Base-by-base conservation (phyloP, 2,329 filamentous ascomycete genomes). In the Clarireedia paspali region DNA sequence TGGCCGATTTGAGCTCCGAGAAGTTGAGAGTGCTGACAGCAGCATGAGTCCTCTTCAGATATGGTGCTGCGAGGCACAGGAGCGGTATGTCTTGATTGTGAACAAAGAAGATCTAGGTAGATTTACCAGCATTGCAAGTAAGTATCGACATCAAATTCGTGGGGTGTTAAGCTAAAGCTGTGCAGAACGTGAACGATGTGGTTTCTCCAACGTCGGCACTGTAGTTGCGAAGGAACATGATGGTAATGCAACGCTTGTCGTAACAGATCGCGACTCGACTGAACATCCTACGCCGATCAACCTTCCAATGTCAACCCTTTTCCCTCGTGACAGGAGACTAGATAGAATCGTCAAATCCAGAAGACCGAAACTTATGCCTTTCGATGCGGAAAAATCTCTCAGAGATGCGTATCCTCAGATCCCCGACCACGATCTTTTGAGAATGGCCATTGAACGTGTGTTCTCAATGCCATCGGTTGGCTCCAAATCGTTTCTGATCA, bases 401-500 rank as follows among this genome's bases (percentile, higher is more conserved):
- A 87, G 64, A 12, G 62, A 87, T 26, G 82, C 84, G 20, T 68
- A 65, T 57, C 66, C 67, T 24, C 62, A 66, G 52, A 62, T 66
- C 15, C 63, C 66, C 6, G 66, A 69, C 44, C 60, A 67, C 36
- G 67, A 76, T 4, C 67, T 82, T 34, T 67, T 83, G 30, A 72
- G 70, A 26, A 75, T 91, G 70, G 91, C 92, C 15, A 82, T 89
- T 0, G 83, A 90, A 64, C 79, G 90, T 59, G 90, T 97, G 2
- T 83, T 97, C 54, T 83, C 83, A 50, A 77, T 97, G 52, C 92
- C 94, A 20, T 82, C 91, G 1, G 94, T 97, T 23, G 92, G 91
- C n/a, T 96, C 91, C 23, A 97, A 97, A 73, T 91, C 87, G 23
- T 99, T 97, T 76, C 78, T 99, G 39, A 96, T 99, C 67, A 97